Evolutionary conservation across 1,284 basidiomycete genomes (phyloP), one percentile per base, ranked within the genome.

Genomic region (Sutorius eximius): DNA sequence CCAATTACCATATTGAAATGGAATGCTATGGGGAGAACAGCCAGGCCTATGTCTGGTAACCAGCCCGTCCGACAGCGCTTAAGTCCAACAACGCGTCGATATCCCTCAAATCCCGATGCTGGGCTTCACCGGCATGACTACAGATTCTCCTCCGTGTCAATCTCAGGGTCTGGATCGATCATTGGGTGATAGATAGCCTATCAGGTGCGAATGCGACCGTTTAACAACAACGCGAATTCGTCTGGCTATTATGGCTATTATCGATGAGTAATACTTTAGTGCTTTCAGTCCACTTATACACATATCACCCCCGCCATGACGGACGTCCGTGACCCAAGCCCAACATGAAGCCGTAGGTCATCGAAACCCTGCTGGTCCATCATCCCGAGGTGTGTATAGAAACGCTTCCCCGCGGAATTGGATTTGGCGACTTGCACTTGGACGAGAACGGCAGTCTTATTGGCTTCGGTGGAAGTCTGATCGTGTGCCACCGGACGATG

Each of bases 351-450:
- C 2, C 55, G 54, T 12, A 18, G 40, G 37, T 58, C 52, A 30
- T 55, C 55, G 18, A 51, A 50, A 10, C 38, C 27, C 13, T 52
- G 45, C 38, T 67, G 58, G 40, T 61, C 68, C 29, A 59, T 52
- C 67, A 69, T 69, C 10, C 70, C 67, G 12, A 69, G 66, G 27
- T 49, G 66, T 33, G 61, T 43, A 36, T 69, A 69, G 37, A 69
- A 69, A 47, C 55, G 24, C 37, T 58, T 69, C 11, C 70, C 67
- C 7, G 45, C 57, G 30, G 55, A 37, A 33, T 69, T 69, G 18
- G 62, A 56, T 3, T 53, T 56, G 1, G 70, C 61, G 15, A 69
- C 70, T 11, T 69, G 68, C 15, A 61, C 67, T 34, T 55, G 58
- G 34, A 69, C 58, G 12, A 71, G 54, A 15, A 71, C 51, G 12